Evolutionary conservation across 805 yeast genomes (phyloP).

Genomic region (Yarrowia osloensis): DNA sequence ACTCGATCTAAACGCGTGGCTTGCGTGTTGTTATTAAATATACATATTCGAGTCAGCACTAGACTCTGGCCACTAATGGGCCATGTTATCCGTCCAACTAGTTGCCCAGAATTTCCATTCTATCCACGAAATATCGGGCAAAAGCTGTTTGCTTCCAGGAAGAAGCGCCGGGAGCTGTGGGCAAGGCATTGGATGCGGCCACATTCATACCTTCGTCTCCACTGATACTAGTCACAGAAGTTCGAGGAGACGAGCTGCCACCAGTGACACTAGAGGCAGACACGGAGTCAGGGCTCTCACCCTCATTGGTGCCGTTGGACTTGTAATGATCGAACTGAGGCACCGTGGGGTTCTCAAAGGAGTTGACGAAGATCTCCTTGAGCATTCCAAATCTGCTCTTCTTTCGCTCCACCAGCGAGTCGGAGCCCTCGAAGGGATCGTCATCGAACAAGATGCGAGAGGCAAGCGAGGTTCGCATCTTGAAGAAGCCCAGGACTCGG

Average conservation of each 20-base stretch:
- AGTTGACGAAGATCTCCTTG: slow-evolving; percentile 10
- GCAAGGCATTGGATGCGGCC: not conserved
- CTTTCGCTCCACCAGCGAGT: slow-evolving; percentile 17
- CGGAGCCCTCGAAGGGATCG: slow-evolving; percentile 16
- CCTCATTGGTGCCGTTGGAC: slow-evolving; percentile 5
- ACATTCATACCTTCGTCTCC: not conserved
- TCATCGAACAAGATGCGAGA: slow-evolving; percentile 4
- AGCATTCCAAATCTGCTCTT: not conserved
- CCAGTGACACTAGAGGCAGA: slow-evolving; percentile 2
- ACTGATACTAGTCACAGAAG: slow-evolving; percentile 4
- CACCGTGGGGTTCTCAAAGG: slow-evolving; percentile 19
- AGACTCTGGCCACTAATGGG: no score
- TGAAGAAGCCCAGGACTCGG: slow-evolving; percentile 15
- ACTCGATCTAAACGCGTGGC: not conserved
- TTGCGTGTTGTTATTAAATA: slow-evolving; percentile 5
- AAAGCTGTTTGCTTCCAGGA: slow-evolving; percentile 23
- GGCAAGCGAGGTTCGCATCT: slow-evolving; percentile 15
- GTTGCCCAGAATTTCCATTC: slow-evolving; percentile 16
- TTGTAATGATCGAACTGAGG: slow-evolving; percentile 24
- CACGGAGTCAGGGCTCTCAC: slow-evolving; percentile 8
- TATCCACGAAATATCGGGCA: slow-evolving; percentile 10
- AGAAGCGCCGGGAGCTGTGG: not conserved
- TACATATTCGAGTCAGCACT: not conserved
- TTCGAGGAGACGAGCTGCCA: slow-evolving; percentile 6
- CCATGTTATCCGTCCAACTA: not conserved